Conservation (phyloP, 345 rosid genomes). For the Erucastrum elatum region DNA sequence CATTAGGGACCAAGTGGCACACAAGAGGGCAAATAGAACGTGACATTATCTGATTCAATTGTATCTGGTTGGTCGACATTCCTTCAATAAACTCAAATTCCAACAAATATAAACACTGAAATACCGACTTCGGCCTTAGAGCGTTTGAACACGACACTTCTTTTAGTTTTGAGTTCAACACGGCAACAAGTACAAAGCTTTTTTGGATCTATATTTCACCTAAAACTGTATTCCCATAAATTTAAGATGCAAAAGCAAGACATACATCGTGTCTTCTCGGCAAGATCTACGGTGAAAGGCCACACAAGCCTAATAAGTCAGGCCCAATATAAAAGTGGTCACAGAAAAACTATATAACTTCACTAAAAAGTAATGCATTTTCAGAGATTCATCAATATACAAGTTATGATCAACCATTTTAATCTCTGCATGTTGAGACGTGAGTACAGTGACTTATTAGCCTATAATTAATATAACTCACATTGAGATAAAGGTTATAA, state of each 20-base stretch:
- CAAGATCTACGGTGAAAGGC: not conserved
- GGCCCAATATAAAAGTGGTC: not conserved
- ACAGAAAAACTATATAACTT: not conserved
- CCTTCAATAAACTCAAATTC: not conserved
- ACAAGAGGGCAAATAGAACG: conserved; percentile 13
- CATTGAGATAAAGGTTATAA: conserved; percentile 13
- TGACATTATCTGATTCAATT: conserved; percentile 17
- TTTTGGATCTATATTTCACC: not conserved
- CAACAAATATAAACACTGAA: not conserved
- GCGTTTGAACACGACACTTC: conserved; percentile 16
- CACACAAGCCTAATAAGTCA: conserved; percentile 10
- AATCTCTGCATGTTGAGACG: conserved; percentile 7
- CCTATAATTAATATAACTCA: conserved; percentile 13
- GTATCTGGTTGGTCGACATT: conserved; percentile 19
- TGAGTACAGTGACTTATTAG: not conserved
- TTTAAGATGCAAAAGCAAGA: not conserved
- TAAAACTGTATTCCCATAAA: not conserved
- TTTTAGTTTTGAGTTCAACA: conserved; percentile 19
- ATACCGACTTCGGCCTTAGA: not conserved
- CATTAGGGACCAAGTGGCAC: conserved; percentile 11
- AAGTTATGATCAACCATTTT: not conserved
- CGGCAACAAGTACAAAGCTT: not conserved
- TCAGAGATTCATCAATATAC: conserved; percentile 22
- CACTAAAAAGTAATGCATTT: not conserved
- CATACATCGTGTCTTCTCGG: not conserved